These are phyloP conservation scores for Penstemon davidsonii DNA, from an alignment of 257 asterid species.

Conservation along the genomic window DNA sequence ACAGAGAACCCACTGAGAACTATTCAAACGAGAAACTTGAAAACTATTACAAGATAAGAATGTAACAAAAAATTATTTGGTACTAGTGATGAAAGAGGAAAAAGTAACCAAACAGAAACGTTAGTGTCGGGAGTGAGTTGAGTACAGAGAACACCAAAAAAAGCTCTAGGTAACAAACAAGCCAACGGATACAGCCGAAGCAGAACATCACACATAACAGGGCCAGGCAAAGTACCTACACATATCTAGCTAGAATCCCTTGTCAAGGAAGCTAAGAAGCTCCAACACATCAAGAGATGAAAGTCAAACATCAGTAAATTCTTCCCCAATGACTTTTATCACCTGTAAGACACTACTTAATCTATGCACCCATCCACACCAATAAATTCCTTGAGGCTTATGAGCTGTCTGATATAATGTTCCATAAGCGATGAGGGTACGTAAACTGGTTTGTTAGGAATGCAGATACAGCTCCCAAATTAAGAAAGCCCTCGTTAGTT, in stretches of 20 bases:
- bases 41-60: background rate
- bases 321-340: background rate
- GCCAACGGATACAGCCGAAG: background rate
- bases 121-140: background rate
- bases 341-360: background rate
- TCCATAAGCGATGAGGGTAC: background rate
- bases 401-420: background rate
- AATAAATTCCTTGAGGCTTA: background rate
- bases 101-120: background rate
- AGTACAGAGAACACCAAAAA: background rate
- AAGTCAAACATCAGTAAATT: background rate
- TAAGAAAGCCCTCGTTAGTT: background rate
- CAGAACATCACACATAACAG: background rate
- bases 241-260: background rate
- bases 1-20: background rate
- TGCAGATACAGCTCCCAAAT: background rate
- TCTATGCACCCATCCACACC: background rate
- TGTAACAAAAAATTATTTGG: no score
- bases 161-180: background rate
- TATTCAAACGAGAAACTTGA: conserved; percentile 7
- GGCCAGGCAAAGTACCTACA: background rate
- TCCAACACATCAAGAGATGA: background rate
- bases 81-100: background rate
- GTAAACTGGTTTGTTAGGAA: background rate
- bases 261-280: background rate